Conservation (phyloP, 2,329 filamentous ascomycete genomes). For the Alternaria burnsii region DNA sequence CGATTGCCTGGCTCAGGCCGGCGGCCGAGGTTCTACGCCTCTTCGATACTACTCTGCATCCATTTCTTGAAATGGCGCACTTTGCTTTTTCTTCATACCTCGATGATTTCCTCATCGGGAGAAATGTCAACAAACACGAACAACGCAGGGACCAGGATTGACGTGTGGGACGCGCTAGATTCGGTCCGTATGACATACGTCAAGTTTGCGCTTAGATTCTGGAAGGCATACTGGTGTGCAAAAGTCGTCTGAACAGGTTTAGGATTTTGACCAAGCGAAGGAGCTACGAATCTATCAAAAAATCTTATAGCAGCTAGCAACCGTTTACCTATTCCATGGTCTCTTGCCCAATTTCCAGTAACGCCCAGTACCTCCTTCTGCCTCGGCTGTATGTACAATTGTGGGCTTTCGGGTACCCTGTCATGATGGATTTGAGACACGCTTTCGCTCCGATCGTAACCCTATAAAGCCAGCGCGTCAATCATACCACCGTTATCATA, state of each 20-base stretch:
- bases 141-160: constrained; percentile 6
- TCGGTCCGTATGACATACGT: constrained; percentile 6
- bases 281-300: background rate
- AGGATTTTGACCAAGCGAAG: background rate
- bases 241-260: background rate
- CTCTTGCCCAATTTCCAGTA: constrained; percentile 8
- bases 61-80: background rate
- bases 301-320: constrained; percentile 4
- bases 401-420: constrained; percentile 26
- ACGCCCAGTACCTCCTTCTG: constrained; percentile 23
- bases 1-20: background rate
- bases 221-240: too few species aligned
- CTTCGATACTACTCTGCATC: background rate
- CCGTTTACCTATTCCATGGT: constrained; percentile 6
- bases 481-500: constrained; percentile 49
- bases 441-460: constrained; percentile 31
- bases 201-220: background rate
- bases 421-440: constrained; percentile 26
- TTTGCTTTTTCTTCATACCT: background rate
- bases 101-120: background rate
- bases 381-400: constrained; percentile 45
- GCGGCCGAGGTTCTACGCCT: background rate
- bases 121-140: background rate
- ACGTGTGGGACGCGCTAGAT: constrained; percentile 2
- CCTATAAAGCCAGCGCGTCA: constrained; percentile 26